Evolutionary conservation across 345 rosid genomes (phyloP).

Genomic region (Acer yangbiense): DNA sequence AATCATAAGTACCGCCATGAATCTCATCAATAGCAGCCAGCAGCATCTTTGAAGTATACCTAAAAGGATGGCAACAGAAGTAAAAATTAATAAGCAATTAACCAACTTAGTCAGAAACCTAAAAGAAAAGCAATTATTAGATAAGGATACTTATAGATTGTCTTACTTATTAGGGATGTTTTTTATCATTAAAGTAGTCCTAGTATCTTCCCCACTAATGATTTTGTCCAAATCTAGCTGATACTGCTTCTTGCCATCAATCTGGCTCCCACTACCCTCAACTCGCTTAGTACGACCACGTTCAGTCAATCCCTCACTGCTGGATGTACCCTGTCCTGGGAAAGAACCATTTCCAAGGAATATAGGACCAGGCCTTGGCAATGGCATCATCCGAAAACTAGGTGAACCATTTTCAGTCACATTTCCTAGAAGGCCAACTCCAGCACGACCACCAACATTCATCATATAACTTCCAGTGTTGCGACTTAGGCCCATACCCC

Average conservation of each 20-base stretch:
- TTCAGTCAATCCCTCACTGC: constrained; percentile 55
- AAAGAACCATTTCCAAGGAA: constrained; percentile 52
- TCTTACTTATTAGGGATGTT: constrained; percentile 96
- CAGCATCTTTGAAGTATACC: constrained; percentile 98
- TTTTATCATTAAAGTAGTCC: constrained; percentile 93
- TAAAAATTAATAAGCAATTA: constrained; percentile 16
- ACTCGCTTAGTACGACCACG: constrained; percentile 45
- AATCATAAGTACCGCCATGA: constrained; percentile 85
- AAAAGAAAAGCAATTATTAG: background rate
- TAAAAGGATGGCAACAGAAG: constrained; percentile 30
- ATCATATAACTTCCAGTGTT: constrained; percentile 46
- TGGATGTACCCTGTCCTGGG: constrained; percentile 46
- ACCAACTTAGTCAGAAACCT: background rate
- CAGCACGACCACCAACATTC: constrained; percentile 49
- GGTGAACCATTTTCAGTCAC: constrained; percentile 55
- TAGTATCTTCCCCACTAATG: constrained; percentile 61
- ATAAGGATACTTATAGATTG: constrained; percentile 7
- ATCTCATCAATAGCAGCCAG: constrained; percentile 90
- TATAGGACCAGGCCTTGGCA: constrained; percentile 51
- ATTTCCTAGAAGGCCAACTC: constrained; percentile 44
- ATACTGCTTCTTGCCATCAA: constrained; percentile 64
- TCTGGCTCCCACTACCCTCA: constrained; percentile 49
- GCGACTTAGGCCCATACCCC: constrained; percentile 46
- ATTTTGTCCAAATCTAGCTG: constrained; percentile 86
- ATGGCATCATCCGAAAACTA: constrained; percentile 56